Evolutionary conservation across 345 rosid genomes (phyloP), one percentile per base, ranked within the genome.

Genomic region (Anacardium occidentale): DNA sequence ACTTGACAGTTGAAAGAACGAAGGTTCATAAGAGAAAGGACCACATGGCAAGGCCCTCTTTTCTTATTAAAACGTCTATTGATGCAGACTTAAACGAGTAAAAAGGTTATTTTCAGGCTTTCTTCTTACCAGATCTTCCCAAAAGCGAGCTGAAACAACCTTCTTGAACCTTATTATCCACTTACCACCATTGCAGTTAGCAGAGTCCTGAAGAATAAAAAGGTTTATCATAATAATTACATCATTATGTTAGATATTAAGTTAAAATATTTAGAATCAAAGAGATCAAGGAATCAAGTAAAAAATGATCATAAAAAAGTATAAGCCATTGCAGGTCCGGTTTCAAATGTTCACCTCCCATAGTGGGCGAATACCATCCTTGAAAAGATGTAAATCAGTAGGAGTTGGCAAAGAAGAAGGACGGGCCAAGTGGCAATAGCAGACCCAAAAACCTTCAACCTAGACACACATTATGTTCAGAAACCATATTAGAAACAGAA

Each of bases 161-260:
- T 93, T 93, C 61, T 91, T 83, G 85, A 96, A 96, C 58, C 98
- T 83, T 71, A 93, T 88, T 81, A 93, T 96, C 99, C 99, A 96
- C 85, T 96, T 93, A 52, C 97, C 99, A 73, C 99, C 98, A 66
- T 79, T 93, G 83, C 90, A 83, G 80, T 96, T 96, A 24, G 97
- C 98, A 78, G 89, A 71, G 78, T 96, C 99, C 99, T 93, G 82
- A 73, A 20, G 79, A 42, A 80, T 20, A 75, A 29, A 29, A 29
- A 73, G 52, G 18, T 15, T 15, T 62, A 17, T 64, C 2, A 20
- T 45, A 73, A 21, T 22, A 37, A 2, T 66, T 61, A 59, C 29
- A 17, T 29, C 18, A 15, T 1, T 37, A 12, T 37, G n/a, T 47
- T 29, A 37, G 25, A 42, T 29, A 32, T 21, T 3, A n/a, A 24